Percentiles rank a stretch among this genome's conserved stretches.
These are phyloP conservation scores for Blastobotrys arbuscula DNA, from an alignment of 1,139 yeast species.

Conservation along the genomic window DNA sequence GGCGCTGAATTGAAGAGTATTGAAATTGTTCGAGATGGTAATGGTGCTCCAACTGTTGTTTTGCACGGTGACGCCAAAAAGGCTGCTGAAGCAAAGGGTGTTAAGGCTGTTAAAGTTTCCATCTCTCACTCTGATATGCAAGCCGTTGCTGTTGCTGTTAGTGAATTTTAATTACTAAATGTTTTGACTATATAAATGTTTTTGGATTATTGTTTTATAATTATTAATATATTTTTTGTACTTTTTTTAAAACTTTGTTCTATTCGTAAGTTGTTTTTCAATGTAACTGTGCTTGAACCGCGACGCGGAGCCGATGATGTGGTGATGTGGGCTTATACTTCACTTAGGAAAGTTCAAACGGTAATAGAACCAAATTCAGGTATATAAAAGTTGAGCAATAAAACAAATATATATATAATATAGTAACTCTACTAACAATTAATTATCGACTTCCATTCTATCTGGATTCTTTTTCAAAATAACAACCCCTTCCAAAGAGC, in stretches of 20 bases:
- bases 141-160: slow-evolving; percentile 94
- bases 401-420: no score
- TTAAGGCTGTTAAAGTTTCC: slow-evolving; percentile 71
- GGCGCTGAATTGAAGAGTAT: slow-evolving; percentile 92
- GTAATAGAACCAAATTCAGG: no score
- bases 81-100: slow-evolving; percentile 68
- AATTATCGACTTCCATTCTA: slow-evolving; percentile 61
- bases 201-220: background rate
- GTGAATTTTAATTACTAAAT: slow-evolving; percentile 43
- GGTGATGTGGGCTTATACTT: no score
- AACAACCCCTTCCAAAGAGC: slow-evolving; percentile 87
- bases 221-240: no score
- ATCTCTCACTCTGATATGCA: slow-evolving; percentile 96
- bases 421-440: no score
- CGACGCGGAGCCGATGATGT: no score
- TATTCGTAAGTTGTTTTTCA: no score
- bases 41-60: slow-evolving; percentile 75
- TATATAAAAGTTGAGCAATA: no score
- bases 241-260: no score
- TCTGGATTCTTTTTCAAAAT: slow-evolving; percentile 89
- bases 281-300: background rate
- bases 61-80: slow-evolving; percentile 70
- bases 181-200: background rate
- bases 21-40: slow-evolving; percentile 66
- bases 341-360: no score